These are phyloP conservation scores for Vanderwaltozyma polyspora DNA, from an alignment of 805 yeast species.

Conservation along the genomic window DNA sequence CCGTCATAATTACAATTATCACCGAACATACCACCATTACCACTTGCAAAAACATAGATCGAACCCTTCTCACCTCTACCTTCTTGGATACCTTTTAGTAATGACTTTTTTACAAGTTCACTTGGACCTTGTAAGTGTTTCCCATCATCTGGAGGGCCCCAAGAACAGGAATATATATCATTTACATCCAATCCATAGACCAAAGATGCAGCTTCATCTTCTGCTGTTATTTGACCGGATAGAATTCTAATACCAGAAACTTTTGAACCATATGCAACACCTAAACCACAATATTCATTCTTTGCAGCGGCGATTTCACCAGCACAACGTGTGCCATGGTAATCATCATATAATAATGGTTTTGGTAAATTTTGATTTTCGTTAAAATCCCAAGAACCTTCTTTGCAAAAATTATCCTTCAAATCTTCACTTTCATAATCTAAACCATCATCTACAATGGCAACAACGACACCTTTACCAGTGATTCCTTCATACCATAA, in stretches of 20 bases:
- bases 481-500: slow-evolving; percentile 76
- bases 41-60: slow-evolving; percentile 88
- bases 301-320: slow-evolving; percentile 86
- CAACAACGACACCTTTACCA: slow-evolving; percentile 74
- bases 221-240: slow-evolving; percentile 67
- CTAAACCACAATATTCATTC: slow-evolving; percentile 87
- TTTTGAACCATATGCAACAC: slow-evolving; percentile 81
- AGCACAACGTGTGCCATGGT: slow-evolving; percentile 96
- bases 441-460: slow-evolving; percentile 89
- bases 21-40: slow-evolving; percentile 75
- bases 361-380: slow-evolving; percentile 62
- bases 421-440: slow-evolving; percentile 75
- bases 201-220: slow-evolving; percentile 86
- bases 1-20: slow-evolving; percentile 97
- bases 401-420: slow-evolving; percentile 49
- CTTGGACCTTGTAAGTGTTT: slow-evolving; percentile 78
- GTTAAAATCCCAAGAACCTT: slow-evolving; percentile 93
- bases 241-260: slow-evolving; percentile 87
- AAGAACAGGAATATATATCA: slow-evolving; percentile 92
- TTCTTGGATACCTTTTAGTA: slow-evolving; percentile 70
- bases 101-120: slow-evolving; percentile 62
- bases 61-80: slow-evolving; percentile 80
- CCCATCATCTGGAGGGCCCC: slow-evolving; percentile 98
- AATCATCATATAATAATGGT: slow-evolving; percentile 72
- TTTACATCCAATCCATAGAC: slow-evolving; percentile 69